These are phyloP conservation scores for Oidium heveae DNA, from an alignment of 2,329 filamentous ascomycete genomes.

Conservation along the genomic window DNA sequence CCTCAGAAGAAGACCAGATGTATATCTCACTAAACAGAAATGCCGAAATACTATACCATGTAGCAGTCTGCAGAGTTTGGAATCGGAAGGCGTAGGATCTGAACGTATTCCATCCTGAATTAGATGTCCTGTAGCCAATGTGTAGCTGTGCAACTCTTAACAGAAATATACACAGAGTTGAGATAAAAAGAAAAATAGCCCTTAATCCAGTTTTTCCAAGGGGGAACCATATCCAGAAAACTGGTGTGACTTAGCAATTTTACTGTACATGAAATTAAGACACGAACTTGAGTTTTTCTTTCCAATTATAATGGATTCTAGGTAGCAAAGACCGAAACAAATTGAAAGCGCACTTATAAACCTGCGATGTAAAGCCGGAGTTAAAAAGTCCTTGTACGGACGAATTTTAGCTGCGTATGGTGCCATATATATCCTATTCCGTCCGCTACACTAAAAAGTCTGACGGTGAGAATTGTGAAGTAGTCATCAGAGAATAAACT, in stretches of 20 bases:
- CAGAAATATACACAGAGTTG: slow-evolving; percentile 53
- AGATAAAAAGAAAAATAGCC: slow-evolving; percentile 48
- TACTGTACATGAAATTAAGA: slow-evolving; percentile 1
- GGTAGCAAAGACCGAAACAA: slow-evolving; percentile 45
- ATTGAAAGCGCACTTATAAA: slow-evolving; percentile 57
- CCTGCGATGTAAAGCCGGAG: slow-evolving; percentile 63
- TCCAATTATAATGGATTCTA: slow-evolving; percentile 44
- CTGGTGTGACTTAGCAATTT: slow-evolving; percentile 18
- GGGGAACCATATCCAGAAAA: slow-evolving; percentile 71
- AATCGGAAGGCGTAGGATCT: slow-evolving; percentile 25
- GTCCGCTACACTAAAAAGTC: too few species aligned
- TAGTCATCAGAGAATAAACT: too few species aligned
- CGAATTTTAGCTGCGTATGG: slow-evolving; percentile 13
- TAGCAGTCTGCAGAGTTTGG: slow-evolving; percentile 40
- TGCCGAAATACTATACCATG: slow-evolving; percentile 56
- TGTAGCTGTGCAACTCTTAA: slow-evolving; percentile 70
- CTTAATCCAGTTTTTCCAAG: slow-evolving; percentile 52
- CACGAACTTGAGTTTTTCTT: slow-evolving; percentile 42
- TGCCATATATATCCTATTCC: slow-evolving; percentile 4
- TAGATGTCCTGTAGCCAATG: slow-evolving; percentile 44
- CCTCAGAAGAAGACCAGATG: slow-evolving; percentile 39
- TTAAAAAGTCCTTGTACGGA: slow-evolving; percentile 48
- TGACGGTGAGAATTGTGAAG: too few species aligned
- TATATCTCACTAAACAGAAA: slow-evolving; percentile 62
- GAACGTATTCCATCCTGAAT: slow-evolving; percentile 41